Evolutionary conservation across 768 basidiomycete genomes (phyloP).

Genomic region (Dioszegia hungarica): DNA sequence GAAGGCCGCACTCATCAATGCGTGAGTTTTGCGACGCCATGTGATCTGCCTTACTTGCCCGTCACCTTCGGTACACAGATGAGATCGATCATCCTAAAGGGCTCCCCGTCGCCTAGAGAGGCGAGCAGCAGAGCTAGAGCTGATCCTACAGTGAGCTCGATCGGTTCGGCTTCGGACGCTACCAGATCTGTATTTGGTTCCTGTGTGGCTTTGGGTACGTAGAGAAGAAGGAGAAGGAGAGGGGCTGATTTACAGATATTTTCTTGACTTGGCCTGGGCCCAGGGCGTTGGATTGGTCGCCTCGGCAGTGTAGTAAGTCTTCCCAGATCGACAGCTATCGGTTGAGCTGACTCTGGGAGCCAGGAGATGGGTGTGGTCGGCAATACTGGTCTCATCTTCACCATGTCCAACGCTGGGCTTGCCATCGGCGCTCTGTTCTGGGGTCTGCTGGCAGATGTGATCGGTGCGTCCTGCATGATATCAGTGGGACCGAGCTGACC

Average conservation of each 20-base stretch:
- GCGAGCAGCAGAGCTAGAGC: background rate
- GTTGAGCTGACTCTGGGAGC: conserved; percentile 9
- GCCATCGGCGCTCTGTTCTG: conserved; percentile 10
- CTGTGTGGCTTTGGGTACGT: conserved; percentile 49
- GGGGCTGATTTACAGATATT: no score
- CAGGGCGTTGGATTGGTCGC: conserved; percentile 46
- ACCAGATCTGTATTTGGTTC: conserved; percentile 48
- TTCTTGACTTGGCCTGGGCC: conserved; percentile 47
- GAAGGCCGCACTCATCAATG: conserved; percentile 43
- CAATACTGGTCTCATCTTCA: conserved; percentile 38
- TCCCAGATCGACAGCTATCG: conserved; percentile 6
- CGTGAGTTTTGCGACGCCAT: conserved; percentile 18
- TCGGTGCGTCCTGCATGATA: no score
- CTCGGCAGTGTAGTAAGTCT: conserved; percentile 35
- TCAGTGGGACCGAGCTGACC: no score
- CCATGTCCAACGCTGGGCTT: conserved; percentile 46
- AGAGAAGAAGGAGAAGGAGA: no score
- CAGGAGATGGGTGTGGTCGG: conserved; percentile 25
- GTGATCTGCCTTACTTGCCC: no score
- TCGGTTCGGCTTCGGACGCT: conserved; percentile 41
- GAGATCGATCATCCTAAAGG: no score
- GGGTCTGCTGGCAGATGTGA: conserved; percentile 37
- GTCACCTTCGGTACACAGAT: no score
- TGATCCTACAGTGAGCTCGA: conserved; percentile 30
- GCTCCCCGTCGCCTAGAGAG: no score